phyloP scores from a whole-genome alignment of 108 stramenopile species.

The Discostella stelligeroides region DNA sequence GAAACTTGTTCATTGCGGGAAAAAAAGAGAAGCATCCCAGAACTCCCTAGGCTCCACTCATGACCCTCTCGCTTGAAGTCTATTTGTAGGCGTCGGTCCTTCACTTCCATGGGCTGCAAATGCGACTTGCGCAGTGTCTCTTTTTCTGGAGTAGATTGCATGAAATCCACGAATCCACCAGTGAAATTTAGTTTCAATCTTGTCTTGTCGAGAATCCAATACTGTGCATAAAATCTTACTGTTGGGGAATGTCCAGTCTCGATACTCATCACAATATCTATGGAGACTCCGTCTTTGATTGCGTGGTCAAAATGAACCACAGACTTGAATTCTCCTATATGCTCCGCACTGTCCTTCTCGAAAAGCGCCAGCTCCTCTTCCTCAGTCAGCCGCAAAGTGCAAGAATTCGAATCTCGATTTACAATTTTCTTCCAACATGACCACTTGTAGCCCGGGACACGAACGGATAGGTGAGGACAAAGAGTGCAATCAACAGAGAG shows the following conservation, averaged over 20 bases:
- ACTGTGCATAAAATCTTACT: conserved; percentile 72
- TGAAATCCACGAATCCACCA: conserved; percentile 60
- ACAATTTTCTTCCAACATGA: conserved; percentile 75
- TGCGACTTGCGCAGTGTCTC: conserved; percentile 65
- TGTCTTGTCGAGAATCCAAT: conserved; percentile 81
- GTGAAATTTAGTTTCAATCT: conserved; percentile 77
- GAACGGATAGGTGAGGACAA: conserved; percentile 74
- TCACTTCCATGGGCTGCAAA: conserved; percentile 36
- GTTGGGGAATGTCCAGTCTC: conserved; percentile 69
- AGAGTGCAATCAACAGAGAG: conserved; percentile 67
- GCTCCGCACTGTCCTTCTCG: conserved; percentile 52
- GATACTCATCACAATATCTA: conserved; percentile 72
- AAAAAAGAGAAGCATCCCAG: conserved; percentile 75
- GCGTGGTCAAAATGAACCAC: conserved; percentile 61
- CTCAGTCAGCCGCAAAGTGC: conserved; percentile 71
- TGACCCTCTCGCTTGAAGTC: conserved; percentile 60
- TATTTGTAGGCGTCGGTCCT: conserved; percentile 24
- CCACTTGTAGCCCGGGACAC: conserved; percentile 79
- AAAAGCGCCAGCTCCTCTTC: conserved; percentile 62
- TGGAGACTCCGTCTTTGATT: conserved; percentile 53
- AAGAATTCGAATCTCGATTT: conserved; percentile 54
- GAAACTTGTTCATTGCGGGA: conserved; percentile 61
- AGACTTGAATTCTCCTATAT: conserved; percentile 67
- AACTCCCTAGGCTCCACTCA: conserved; percentile 79
- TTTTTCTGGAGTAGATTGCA: conserved; percentile 60